Base-by-base conservation (phyloP, 371 early-diverging fungal genomes). In the Mortierella sp. region DNA sequence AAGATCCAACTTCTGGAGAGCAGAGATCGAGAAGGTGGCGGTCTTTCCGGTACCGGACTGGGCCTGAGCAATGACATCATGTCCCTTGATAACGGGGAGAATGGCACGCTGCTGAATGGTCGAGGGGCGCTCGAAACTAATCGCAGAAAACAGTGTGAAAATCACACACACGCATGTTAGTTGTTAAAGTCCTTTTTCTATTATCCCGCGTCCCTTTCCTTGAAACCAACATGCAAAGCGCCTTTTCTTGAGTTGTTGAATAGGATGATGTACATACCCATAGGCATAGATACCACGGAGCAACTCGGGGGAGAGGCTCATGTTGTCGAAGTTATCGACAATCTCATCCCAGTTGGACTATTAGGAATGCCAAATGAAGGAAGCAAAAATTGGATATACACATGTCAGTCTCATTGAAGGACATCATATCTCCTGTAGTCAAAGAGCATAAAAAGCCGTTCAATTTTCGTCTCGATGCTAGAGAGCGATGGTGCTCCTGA, bases 1-100 rank as follows among this genome's bases (percentile, higher is more conserved):
- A 24, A 89, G 84, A 88, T 98, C 97, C 85, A 98, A 93, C 76
- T 93, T 92, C 91, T 98, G 97, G 72, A 99, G 92, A 70, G 96
- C 93, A 42, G 95, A 95, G 83, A 99, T 96, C 70, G 96, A 96
- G 94, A 99, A 98, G 70, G 98, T 98, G 78, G 97, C 99, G 42
- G 99, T 99, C 88, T 99, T 99, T 84, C 99, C 99, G 72, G 99
- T 99, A 90, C 99, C 99, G 82, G 98, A 98, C 89, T 98, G 97
- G 52, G 98, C 98, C 90, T 98, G 98, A 50, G 97, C 97, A 85
- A 97, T 97, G 80, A 98, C 97, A 91, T 98, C 97, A 82, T 93
- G 94, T 45, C 95, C 96, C 89, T 91, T 92, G 80, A 95, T 89
- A 58, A 97, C 96, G 70, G 96, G 96, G 89, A 94, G 90, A 80